These are phyloP conservation scores for Moelleriella libera DNA, from an alignment of 2,329 filamentous ascomycete species.

Conservation along the genomic window DNA sequence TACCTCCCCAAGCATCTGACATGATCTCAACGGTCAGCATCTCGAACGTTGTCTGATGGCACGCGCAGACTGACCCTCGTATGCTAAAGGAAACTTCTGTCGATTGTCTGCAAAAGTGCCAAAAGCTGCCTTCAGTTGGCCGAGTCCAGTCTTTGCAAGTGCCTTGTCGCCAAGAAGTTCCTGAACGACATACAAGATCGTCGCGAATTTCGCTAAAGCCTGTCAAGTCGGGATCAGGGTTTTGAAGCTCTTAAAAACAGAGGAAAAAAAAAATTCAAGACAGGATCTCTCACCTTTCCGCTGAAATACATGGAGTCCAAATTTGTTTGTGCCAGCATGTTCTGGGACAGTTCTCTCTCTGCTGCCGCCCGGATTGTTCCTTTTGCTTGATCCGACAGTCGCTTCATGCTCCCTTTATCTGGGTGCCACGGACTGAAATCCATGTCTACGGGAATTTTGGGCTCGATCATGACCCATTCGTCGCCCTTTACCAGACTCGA, in stretches of 20 bases:
- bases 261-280: background rate
- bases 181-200: slow-evolving; percentile 49
- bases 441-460: slow-evolving; percentile 57
- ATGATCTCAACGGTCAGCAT: slow-evolving; percentile 3
- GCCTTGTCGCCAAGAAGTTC: slow-evolving; percentile 45
- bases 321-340: slow-evolving; percentile 60
- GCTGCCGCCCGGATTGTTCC: slow-evolving; percentile 47
- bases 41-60: background rate
- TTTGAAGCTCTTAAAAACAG: background rate
- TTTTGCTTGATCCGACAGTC: slow-evolving; percentile 39
- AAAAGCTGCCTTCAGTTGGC: slow-evolving; percentile 52
- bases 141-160: slow-evolving; percentile 42
- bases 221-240: slow-evolving; percentile 10
- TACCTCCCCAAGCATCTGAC: slow-evolving; percentile 57
- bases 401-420: slow-evolving; percentile 26
- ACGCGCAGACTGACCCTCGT: slow-evolving; percentile 37
- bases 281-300: slow-evolving; percentile 48
- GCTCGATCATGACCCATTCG: slow-evolving; percentile 66
- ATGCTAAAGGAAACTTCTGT: slow-evolving; percentile 51
- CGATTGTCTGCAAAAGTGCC: slow-evolving; percentile 50
- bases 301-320: slow-evolving; percentile 85
- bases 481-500: slow-evolving; percentile 60
- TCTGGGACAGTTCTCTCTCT: slow-evolving; percentile 58
- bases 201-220: slow-evolving; percentile 64
- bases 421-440: slow-evolving; percentile 68